Conservation (phyloP, 2,329 filamentous ascomycete genomes). For the Exophiala lecanii-corni region DNA sequence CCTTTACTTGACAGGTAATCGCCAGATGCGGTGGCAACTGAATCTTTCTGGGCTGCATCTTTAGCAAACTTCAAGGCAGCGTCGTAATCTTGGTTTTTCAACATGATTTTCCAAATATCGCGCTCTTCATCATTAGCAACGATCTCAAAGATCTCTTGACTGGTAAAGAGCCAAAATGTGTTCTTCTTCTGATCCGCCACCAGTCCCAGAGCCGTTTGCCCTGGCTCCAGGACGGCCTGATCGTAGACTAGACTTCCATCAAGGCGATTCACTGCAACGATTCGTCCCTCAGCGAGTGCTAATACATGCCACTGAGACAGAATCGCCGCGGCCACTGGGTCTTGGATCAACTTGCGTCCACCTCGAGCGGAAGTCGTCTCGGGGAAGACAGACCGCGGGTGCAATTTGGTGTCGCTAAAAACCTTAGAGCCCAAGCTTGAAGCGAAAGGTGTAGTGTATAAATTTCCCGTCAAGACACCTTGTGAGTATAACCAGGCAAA, state of each 20-base stretch:
- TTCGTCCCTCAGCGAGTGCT: conserved; percentile 71
- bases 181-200: conserved; percentile 90
- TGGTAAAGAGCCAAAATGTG: conserved; percentile 95
- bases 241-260: conserved; percentile 84
- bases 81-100: conserved; percentile 82
- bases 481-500: conserved; percentile 90
- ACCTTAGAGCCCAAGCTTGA: conserved; percentile 67
- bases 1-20: conserved; percentile 80
- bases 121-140: conserved; percentile 84
- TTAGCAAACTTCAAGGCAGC: conserved; percentile 80
- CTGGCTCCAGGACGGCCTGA: conserved; percentile 75
- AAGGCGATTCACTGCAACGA: conserved; percentile 81
- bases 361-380: conserved; percentile 61
- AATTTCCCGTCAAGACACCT: conserved; percentile 80
- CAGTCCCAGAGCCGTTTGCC: conserved; percentile 75
- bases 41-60: conserved; percentile 76
- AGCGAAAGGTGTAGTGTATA: conserved; percentile 59
- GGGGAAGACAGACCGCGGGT: conserved; percentile 69
- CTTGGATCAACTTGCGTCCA: conserved; percentile 61
- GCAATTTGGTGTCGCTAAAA: conserved; percentile 72
- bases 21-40: conserved; percentile 84
- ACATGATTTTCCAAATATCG: conserved; percentile 92
- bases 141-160: conserved; percentile 87
- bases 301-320: conserved; percentile 93
- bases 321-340: conserved; percentile 72